These are phyloP conservation scores for Oropetium thomaeum DNA, from an alignment of 176 grass and related monocot genomes.

Conservation along the genomic window DNA sequence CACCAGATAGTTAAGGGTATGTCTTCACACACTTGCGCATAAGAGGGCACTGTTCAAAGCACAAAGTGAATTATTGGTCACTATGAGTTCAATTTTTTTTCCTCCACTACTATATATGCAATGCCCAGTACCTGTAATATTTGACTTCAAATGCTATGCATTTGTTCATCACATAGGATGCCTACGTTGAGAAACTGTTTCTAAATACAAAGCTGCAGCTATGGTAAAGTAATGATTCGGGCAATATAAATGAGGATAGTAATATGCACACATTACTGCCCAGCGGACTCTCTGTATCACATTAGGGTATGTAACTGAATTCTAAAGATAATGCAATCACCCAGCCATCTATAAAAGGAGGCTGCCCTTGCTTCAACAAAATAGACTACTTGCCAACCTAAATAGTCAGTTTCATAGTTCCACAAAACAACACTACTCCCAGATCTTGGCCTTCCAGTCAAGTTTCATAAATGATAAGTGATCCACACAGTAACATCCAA, in stretches of 20 bases:
- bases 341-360: not conserved
- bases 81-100: not conserved
- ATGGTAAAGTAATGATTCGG: not conserved
- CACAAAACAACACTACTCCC: not conserved
- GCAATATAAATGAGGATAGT: not conserved
- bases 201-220: not conserved
- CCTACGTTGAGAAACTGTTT: not conserved
- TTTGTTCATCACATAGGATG: not conserved
- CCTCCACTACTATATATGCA: not conserved
- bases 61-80: not conserved
- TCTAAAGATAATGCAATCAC: not conserved
- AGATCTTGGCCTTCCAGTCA: slow-evolving; percentile 16
- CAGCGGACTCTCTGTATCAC: not conserved
- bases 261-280: not conserved
- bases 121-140: not conserved
- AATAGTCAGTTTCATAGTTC: not conserved
- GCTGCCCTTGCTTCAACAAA: not conserved
- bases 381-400: not conserved
- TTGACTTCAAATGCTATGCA: not conserved
- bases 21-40: not conserved
- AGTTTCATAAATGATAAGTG: not conserved
- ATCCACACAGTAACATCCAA: not conserved
- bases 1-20: not conserved
- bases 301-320: not conserved
- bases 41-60: not conserved